Percentiles rank a stretch among this genome's conserved stretches.
Conservation (phyloP, 2,329 filamentous ascomycete species). For the Aspergillus phoenicis region DNA sequence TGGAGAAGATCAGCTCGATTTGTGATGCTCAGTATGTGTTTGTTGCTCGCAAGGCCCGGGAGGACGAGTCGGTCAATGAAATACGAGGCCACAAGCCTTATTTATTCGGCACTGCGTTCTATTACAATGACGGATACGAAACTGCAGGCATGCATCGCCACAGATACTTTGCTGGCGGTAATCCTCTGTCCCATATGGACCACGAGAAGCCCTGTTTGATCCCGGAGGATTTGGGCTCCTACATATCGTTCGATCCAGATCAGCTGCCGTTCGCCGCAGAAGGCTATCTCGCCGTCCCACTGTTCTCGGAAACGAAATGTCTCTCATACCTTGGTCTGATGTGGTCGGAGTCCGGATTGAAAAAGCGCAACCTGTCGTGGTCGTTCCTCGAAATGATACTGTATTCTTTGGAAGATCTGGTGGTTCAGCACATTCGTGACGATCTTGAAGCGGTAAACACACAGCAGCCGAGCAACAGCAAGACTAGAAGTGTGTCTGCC, state of each 20-base stretch:
- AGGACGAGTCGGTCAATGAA: constrained; percentile 63
- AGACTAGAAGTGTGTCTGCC: constrained; percentile 26
- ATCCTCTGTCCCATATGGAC: constrained; percentile 69
- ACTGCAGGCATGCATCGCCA: constrained; percentile 58
- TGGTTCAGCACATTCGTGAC: constrained; percentile 60
- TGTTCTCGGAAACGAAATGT: constrained; percentile 67
- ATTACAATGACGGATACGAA: constrained; percentile 63
- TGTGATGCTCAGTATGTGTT: constrained; percentile 69
- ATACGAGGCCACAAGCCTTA: constrained; percentile 64
- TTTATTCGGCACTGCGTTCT: constrained; percentile 66
- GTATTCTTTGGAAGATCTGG: constrained; percentile 69
- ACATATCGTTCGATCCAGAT: constrained; percentile 63
- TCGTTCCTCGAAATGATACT: constrained; percentile 68
- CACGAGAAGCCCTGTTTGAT: constrained; percentile 72
- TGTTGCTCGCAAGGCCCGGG: constrained; percentile 65
- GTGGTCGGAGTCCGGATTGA: constrained; percentile 66
- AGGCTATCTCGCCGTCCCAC: constrained; percentile 67
- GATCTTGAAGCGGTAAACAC: constrained; percentile 51
- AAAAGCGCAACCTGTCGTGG: constrained; percentile 62
- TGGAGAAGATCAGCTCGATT: constrained; percentile 65
- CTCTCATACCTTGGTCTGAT: constrained; percentile 72
- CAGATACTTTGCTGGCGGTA: constrained; percentile 66
- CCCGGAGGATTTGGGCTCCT: constrained; percentile 61
- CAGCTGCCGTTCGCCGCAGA: constrained; percentile 63
- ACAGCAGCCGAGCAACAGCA: constrained; percentile 28